Percentiles rank a stretch among this genome's conserved stretches.
phyloP scores from a whole-genome alignment of 306 rosid species.

The Glycine tomentella region DNA sequence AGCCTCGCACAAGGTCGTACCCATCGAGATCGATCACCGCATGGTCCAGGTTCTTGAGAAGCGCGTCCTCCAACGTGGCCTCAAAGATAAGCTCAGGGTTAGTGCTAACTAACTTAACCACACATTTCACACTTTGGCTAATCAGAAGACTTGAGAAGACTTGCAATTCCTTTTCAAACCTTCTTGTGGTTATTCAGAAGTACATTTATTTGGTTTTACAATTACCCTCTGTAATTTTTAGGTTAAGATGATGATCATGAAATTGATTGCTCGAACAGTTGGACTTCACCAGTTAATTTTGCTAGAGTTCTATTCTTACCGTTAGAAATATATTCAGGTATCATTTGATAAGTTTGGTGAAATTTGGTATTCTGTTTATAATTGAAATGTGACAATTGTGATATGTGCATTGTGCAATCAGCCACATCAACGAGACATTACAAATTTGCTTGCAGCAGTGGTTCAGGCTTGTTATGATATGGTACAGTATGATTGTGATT shows the following conservation, averaged over 20 bases:
- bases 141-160: neutral
- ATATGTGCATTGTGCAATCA: conserved; percentile 60
- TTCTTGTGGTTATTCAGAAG: conserved; percentile 23
- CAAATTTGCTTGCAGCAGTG: conserved; percentile 83
- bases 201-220: conserved; percentile 42
- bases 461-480: conserved; percentile 95
- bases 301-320: conserved; percentile 68
- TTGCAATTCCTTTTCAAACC: conserved; percentile 3
- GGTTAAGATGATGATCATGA: conserved; percentile 93
- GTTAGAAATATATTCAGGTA: conserved; percentile 85
- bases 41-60: conserved; percentile 77
- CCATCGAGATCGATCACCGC: conserved; percentile 77
- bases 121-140: conserved; percentile 7
- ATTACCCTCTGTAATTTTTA: conserved; percentile 48
- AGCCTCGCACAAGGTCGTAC: no score
- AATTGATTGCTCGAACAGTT: conserved; percentile 84
- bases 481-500: conserved; percentile 57
- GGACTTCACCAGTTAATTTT: conserved; percentile 85
- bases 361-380: conserved; percentile 37
- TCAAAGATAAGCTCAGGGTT: conserved; percentile 56
- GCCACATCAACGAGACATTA: conserved; percentile 89
- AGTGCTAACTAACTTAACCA: neutral
- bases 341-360: conserved; percentile 39
- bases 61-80: conserved; percentile 56
- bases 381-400: conserved; percentile 43